These are phyloP conservation scores for Ophiostoma quercus DNA, from an alignment of 2,329 filamentous ascomycete genomes.

Conservation along the genomic window DNA sequence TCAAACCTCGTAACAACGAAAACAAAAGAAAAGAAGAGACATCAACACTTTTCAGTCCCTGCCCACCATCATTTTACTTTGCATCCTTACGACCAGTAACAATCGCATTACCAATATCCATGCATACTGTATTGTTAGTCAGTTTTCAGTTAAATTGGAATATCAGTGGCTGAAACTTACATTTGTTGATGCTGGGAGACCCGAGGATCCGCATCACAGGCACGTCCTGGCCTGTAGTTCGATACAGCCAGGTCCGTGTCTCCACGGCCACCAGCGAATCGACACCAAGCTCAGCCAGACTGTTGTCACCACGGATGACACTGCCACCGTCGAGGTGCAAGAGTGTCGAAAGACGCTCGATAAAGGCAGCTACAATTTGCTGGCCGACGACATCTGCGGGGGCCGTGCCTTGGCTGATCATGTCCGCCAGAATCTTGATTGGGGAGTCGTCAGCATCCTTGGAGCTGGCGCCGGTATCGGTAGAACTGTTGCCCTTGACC, in stretches of 20 bases:
- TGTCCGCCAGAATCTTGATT: slow-evolving; percentile 31
- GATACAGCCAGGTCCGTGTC: slow-evolving; percentile 45
- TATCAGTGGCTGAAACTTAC: background rate
- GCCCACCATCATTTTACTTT: no score
- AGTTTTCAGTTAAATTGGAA: background rate
- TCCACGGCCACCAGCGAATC: slow-evolving; percentile 41
- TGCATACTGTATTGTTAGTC: slow-evolving; percentile 5
- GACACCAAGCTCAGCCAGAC: slow-evolving; percentile 37
- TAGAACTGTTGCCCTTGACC: slow-evolving; percentile 18
- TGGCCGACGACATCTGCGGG: slow-evolving; percentile 28
- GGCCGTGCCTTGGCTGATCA: slow-evolving; percentile 20
- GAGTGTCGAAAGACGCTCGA: slow-evolving; percentile 31
- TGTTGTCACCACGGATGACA: slow-evolving; percentile 33
- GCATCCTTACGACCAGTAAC: background rate
- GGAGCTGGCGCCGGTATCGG: background rate
- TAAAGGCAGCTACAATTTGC: slow-evolving; percentile 31
- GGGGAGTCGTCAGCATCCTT: background rate
- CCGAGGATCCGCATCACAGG: slow-evolving; percentile 44
- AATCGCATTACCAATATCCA: background rate
- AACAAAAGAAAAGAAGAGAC: background rate
- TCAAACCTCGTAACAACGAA: background rate
- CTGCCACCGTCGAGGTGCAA: slow-evolving; percentile 30
- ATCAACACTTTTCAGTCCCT: background rate
- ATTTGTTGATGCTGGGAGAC: slow-evolving; percentile 31
- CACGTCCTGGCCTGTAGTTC: slow-evolving; percentile 40